Evolutionary conservation across 1,284 basidiomycete species (phyloP).

Genomic region (Ganoderma meredithae): DNA sequence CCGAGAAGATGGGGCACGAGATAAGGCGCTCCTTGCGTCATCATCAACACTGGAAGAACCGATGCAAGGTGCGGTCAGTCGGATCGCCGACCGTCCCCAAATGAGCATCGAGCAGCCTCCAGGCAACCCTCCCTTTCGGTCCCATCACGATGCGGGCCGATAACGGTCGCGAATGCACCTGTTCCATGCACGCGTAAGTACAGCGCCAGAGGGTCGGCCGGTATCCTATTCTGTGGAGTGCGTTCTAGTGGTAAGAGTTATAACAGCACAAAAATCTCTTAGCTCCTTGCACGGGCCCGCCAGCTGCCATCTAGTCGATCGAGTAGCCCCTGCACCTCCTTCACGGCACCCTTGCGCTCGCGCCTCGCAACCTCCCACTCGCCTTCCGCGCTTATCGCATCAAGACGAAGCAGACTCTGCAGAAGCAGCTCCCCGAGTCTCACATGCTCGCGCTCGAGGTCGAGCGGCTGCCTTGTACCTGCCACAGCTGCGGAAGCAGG

Average conservation of each 20-base stretch:
- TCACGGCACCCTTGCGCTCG: slow-evolving; percentile 80
- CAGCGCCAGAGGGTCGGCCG: neutral
- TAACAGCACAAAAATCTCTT: neutral
- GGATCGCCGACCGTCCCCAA: slow-evolving; percentile 1
- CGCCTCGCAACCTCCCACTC: slow-evolving; percentile 76
- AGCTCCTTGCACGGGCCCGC: slow-evolving; percentile 36
- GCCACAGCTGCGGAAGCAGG: slow-evolving; percentile 21
- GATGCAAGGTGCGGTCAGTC: slow-evolving; percentile 1
- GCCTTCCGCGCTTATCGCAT: slow-evolving; percentile 71
- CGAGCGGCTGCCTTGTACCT: slow-evolving; percentile 27
- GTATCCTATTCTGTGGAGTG: slow-evolving; percentile 1
- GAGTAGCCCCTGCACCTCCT: slow-evolving; percentile 64
- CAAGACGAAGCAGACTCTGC: slow-evolving; percentile 78
- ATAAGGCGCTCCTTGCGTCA: neutral
- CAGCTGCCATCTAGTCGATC: slow-evolving; percentile 64
- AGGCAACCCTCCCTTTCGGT: neutral
- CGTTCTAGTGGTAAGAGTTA: neutral
- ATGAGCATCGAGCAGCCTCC: neutral
- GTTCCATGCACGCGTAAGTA: neutral
- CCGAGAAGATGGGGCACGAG: neutral
- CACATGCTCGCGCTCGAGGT: slow-evolving; percentile 57
- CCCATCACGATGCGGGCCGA: slow-evolving; percentile 1
- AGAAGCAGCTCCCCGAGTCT: slow-evolving; percentile 77
- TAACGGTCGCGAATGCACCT: neutral
- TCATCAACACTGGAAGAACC: neutral